Evolutionary conservation across 2,329 filamentous ascomycete genomes (phyloP), one percentile per base, ranked within the genome.

Genomic region (Trichoderma semiorbis): DNA sequence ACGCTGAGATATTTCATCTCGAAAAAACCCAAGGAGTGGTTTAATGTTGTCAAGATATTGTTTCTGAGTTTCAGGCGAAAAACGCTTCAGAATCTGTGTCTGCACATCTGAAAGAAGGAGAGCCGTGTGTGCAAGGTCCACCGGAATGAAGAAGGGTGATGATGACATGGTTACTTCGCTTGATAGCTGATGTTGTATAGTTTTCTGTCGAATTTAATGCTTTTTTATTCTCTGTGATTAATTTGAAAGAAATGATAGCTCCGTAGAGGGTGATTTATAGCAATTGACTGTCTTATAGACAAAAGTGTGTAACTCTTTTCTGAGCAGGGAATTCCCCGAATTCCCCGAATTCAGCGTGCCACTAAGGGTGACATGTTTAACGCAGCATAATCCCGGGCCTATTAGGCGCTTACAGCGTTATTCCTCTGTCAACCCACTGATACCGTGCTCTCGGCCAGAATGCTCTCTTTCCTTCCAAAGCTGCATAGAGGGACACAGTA

Each of bases 41-140:
- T 63, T 21, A 6, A 63, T 30, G 24, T 63, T n/a, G 5, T 26
- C 24, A 47, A 30, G 14, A 47, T 63, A 63, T 2, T 2, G 11
- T 12, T 21, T 11, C 11, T 63, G 61, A 10, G 7, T 39, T 7
- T 68, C 64, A 3, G n/a, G 5, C 5, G 32, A 24, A 43, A 68
- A 68, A 11, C 64, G 50, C 16, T n/a, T 11, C n/a, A 68, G 10
- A 24, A 68, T 68, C 5, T 68, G 64, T n/a, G 64, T 68, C 28
- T 68, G 64, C 18, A 68, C 50, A 26, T 68, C 64, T n/a, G 64
- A 68, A 28, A 68, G 43, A 21, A 68, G 50, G 5, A 68, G 32
- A 28, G 64, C 64, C 30, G 64, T 69, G 36, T 47, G 62, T 30
- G 62, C 7, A 11, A 65, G 28, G 21, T 18, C 24, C 11, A 65